Evolutionary conservation across 192 early-diverging fungal genomes (phyloP), one percentile per base, ranked within the genome.

Genomic region (Funneliformis mosseae): DNA sequence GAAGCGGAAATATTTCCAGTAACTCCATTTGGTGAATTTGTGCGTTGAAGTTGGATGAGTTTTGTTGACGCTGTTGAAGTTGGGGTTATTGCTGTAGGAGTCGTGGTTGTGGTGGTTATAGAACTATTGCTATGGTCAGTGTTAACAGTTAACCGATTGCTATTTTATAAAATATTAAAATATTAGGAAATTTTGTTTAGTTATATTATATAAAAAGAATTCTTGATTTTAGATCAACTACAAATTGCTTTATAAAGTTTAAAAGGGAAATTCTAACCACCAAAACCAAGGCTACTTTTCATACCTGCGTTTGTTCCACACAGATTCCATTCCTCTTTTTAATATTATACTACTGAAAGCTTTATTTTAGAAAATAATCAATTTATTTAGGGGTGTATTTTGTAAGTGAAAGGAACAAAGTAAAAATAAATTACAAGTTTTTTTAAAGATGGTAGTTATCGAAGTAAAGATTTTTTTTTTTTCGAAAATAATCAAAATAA

Each of bases 1-100:
- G 78, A 79, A n/a, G 78, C 43, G 18, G 75, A 4, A 9, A 77
- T 77, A 18, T 18, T 63, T 3, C 39, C 39, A 39, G 74, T 76
- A 9, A 72, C 43, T n/a, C 66, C 66, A 79, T 79, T 79, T 5
- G 78, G 78, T 10, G 78, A 79, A 43, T 21, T 70, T 50, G 78
- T 79, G 8, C 78, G 78, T 70, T 79, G 61, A 61, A 79, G 78
- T 79, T 79, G 78, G 25, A 79, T 79, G 16, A 79, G 78, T 79
- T 79, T 79, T 59, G 78, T 70, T 10, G 78, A 79, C 4, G 78
- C 42, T 33, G 77, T 33, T 16, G 64, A 48, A 21, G 78, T 62
- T 68, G 78, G 48, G 55, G 78, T 79, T 23, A 68, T 70, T 21
- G 45, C 46, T 39, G 78, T 70, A 42, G 64, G 27, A 71, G 28